A percentile compares a stretch with the other conserved stretches of the same genome.
Evolutionary conservation across 202 grass and related monocot species (phyloP).

Genomic region (Sporobolus alterniflorus): DNA sequence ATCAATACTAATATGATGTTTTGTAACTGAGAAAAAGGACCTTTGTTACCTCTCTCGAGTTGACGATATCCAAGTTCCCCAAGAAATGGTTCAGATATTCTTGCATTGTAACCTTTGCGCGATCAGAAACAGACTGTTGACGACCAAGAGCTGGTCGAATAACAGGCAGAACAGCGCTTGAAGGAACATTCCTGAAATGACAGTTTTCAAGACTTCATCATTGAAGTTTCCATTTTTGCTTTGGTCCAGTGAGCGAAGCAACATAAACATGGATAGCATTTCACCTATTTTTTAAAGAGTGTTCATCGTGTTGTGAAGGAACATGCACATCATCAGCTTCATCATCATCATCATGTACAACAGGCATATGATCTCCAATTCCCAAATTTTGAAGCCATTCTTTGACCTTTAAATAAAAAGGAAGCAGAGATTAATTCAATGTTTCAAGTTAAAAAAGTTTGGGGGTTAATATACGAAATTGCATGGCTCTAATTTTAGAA

Average conservation of each 20-base stretch:
- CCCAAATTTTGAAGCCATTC: conserved; percentile 94
- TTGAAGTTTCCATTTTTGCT: conserved; percentile 3
- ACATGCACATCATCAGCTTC: conserved; percentile 63
- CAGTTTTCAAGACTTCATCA: not conserved
- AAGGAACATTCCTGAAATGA: conserved; percentile 72
- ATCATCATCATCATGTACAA: conserved; percentile 82
- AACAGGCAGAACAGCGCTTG: conserved; percentile 73
- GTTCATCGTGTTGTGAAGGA: conserved; percentile 60
- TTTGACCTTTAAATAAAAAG: conserved; percentile 68
- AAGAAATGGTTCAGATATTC: conserved; percentile 82
- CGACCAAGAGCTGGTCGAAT: conserved; percentile 70
- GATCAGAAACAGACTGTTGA: conserved; percentile 77
- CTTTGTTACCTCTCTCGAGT: conserved; percentile 68
- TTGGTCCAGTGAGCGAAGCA: conserved; percentile 1
- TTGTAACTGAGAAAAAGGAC: not conserved
- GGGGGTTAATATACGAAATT: not conserved
- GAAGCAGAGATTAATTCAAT: conserved; percentile 12
- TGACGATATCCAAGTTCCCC: conserved; percentile 86
- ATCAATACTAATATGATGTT: conserved; percentile 15
- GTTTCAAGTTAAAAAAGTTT: conserved; percentile 6
- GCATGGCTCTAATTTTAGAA: not conserved
- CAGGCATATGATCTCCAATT: conserved; percentile 57
- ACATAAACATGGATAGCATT: not conserved
- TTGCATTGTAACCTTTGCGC: conserved; percentile 84
- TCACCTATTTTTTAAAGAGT: conserved; percentile 66